Percentiles rank a stretch among this genome's conserved stretches.
Evolutionary conservation across 2,329 filamentous ascomycete genomes (phyloP).

Genomic region (Monilinia laxa): DNA sequence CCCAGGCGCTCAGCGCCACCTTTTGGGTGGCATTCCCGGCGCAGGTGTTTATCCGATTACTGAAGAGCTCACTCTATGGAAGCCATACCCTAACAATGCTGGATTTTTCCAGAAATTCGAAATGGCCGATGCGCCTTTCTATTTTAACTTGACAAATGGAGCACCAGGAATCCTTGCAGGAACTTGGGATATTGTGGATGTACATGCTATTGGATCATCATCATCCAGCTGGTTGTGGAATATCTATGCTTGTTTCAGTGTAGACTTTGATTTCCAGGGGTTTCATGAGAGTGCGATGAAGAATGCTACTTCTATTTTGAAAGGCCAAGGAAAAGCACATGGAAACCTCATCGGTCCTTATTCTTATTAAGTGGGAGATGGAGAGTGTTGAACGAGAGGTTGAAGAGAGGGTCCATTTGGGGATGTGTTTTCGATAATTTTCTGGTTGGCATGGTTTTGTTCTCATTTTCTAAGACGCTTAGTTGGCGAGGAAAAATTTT

Average conservation of each 20-base stretch:
- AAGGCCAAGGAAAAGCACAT: not conserved
- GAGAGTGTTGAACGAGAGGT: not conserved
- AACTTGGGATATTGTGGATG: constrained; percentile 11
- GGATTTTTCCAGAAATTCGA: constrained; percentile 4
- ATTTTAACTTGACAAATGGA: not conserved
- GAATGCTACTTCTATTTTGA: constrained; percentile 7
- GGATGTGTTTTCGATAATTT: not conserved
- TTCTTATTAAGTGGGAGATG: not conserved
- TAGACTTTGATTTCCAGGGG: constrained; percentile 8
- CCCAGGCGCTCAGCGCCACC: not conserved
- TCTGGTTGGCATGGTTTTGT: not conserved
- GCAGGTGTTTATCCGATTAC: constrained; percentile 4
- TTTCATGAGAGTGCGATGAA: constrained; percentile 18
- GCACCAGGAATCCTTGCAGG: not conserved
- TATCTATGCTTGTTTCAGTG: constrained; percentile 15
- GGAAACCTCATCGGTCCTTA: not conserved
- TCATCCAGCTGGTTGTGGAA: constrained; percentile 13
- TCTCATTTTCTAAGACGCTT: not conserved
- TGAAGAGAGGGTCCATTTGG: not conserved
- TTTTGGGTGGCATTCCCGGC: not conserved
- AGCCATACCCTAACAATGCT: not conserved
- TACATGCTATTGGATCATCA: not conserved
- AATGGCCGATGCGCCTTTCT: constrained; percentile 3
- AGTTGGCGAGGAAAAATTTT: not conserved
- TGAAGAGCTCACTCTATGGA: constrained; percentile 11